Percentiles rank a stretch among this genome's conserved stretches.
These are phyloP conservation scores for Hypholoma sublateritium DNA, from an alignment of 768 basidiomycete species.

Conservation along the genomic window DNA sequence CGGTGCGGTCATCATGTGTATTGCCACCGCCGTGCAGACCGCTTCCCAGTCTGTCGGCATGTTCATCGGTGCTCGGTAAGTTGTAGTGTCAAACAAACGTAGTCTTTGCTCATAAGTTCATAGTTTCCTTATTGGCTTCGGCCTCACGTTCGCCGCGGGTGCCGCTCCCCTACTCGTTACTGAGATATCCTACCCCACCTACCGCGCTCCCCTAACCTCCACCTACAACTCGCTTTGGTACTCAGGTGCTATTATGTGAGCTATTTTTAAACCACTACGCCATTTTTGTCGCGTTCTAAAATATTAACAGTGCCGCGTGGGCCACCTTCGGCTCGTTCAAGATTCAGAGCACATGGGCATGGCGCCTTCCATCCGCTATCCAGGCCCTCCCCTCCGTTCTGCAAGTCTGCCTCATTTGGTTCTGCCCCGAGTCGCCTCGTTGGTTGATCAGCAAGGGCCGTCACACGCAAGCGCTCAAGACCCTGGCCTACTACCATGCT, in stretches of 20 bases:
- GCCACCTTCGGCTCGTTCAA: constrained; percentile 79
- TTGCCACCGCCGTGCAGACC: constrained; percentile 67
- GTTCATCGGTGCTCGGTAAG: constrained; percentile 77
- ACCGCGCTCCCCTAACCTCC: constrained; percentile 78
- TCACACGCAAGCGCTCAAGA: constrained; percentile 64
- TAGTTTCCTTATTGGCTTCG: constrained; percentile 74
- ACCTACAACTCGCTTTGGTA: constrained; percentile 88
- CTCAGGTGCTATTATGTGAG: constrained; percentile 74
- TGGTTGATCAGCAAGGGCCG: constrained; percentile 78
- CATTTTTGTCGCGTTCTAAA: not conserved
- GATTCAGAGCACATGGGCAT: constrained; percentile 68
- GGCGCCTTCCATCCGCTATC: constrained; percentile 78
- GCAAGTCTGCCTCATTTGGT: constrained; percentile 65
- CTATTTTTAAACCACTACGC: constrained; percentile 7
- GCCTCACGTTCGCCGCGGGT: constrained; percentile 71
- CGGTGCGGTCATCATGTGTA: constrained; percentile 70
- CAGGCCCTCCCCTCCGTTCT: constrained; percentile 70
- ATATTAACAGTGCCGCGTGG: constrained; percentile 66
- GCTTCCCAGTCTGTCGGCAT: constrained; percentile 71
- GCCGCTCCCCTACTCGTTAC: constrained; percentile 84
- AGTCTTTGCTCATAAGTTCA: not conserved
- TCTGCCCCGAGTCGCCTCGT: constrained; percentile 83
- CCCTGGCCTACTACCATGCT: constrained; percentile 82
- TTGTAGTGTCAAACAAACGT: constrained; percentile 2
- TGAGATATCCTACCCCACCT: constrained; percentile 81